Evolutionary conservation across 2,329 filamentous ascomycete genomes (phyloP), one percentile per base, ranked within the genome.

Genomic region (Pseudopyricularia cyperi): DNA sequence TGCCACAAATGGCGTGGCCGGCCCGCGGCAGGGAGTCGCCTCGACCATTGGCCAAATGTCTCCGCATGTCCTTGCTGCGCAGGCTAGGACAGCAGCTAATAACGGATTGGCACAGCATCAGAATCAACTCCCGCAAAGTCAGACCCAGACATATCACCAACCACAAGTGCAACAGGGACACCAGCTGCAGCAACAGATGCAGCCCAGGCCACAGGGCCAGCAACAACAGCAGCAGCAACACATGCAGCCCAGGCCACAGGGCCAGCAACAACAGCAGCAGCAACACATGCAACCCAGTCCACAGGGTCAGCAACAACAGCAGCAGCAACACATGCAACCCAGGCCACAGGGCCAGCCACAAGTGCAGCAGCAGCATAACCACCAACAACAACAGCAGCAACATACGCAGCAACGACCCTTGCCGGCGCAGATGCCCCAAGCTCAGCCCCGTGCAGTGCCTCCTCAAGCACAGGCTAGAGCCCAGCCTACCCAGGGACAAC

Each of bases 221-320:
- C 52, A 47, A 14, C 56, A 54, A 19, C 50, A 51, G 17, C 55
- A 55, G 17, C 52, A 53, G 15, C 55, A 52, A 35, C 37, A 30
- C 24, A 39, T 53, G 46, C 56, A 59, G 34, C 54, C 55, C 8
- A 7, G 8, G 9, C 42, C 24, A 28, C 48, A 52, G 42, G 19
- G 49, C 22, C 56, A 56, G n/a, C 56, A 59, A 30, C 56, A 33
- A 32, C 50, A 51, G 17, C 55, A 55, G 17, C 52, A 53, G 15
- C 55, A 52, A 35, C 37, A 30, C 24, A 39, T 53, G 46, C 56
- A 59, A 39, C 54, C 55, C 8, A 7, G 8, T 12, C 42, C 24
- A 28, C 48, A 52, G 42, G 19, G 49, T 22, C 56, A 56, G n/a
- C 56, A 59, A 30, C 56, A 33, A 32, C 50, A 51, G 17, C 55